Percentiles rank a stretch among this genome's conserved stretches.
These are phyloP conservation scores for Aspergillus ruber DNA, from an alignment of 2,329 filamentous ascomycete genomes.

Conservation along the genomic window DNA sequence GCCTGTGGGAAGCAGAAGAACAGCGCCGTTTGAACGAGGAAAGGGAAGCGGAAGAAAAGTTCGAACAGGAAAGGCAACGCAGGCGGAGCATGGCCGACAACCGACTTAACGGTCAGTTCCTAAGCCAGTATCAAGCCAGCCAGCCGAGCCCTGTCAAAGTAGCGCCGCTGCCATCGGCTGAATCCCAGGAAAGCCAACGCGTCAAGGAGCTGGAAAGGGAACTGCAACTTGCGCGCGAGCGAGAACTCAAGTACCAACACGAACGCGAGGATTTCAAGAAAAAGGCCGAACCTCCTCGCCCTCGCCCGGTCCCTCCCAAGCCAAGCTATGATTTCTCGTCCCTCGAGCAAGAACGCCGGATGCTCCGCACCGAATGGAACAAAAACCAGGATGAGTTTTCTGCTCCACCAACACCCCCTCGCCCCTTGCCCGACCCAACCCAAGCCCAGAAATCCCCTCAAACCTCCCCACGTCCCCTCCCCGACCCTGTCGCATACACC, in stretches of 20 bases:
- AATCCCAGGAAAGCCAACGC: conserved; percentile 55
- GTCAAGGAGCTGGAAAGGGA: conserved; percentile 75
- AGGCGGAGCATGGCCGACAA: conserved; percentile 57
- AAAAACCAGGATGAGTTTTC: conserved; percentile 29
- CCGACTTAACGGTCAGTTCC: conserved; percentile 71
- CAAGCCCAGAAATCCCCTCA: conserved; percentile 11
- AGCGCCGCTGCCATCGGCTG: conserved; percentile 26
- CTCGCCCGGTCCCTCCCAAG: conserved; percentile 27
- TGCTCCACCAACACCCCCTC: conserved; percentile 21
- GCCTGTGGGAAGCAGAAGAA: conserved; percentile 70
- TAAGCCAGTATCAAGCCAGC: conserved; percentile 79
- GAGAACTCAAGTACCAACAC: conserved; percentile 58
- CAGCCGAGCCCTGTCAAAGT: conserved; percentile 42
- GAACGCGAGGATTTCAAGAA: conserved; percentile 50
- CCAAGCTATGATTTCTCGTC: conserved; percentile 52
- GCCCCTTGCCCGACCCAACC: conserved; percentile 25
- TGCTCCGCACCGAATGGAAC: conserved; percentile 52
- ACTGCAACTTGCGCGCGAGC: conserved; percentile 60
- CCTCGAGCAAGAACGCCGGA: conserved; percentile 54
- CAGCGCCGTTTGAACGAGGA: conserved; percentile 66
- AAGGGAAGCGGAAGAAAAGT: conserved; percentile 60
- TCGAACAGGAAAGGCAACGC: conserved; percentile 61
- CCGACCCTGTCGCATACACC: conserved; percentile 38
- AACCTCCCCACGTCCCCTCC: conserved; percentile 38
- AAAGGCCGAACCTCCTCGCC: conserved; percentile 21